Base-by-base conservation (phyloP, 169 alveolate genomes). In the Cryptosporidium xiaoi region DNA sequence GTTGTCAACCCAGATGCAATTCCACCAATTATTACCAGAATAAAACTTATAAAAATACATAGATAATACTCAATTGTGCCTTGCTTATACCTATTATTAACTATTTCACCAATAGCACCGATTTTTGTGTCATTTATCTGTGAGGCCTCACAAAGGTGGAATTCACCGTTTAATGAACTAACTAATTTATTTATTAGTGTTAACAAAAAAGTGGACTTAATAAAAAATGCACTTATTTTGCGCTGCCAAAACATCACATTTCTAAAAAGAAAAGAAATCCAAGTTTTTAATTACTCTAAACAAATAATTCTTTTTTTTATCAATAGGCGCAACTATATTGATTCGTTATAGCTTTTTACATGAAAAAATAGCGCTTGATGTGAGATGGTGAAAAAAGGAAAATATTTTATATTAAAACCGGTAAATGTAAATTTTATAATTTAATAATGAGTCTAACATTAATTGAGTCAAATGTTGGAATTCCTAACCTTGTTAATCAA, bases 1-100 rank as follows among this genome's bases (percentile, higher is more conserved):
- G 96, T 96, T 31, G 98, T 95, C 66, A 97, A 91, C 8, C 99
- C 99, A 64, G 97, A 93, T 91, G 96, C 93, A 18, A 95, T 40
- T 5, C 98, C 99, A 44, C 87, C 87, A 24, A 77, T 58, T 24
- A 77, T 24, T 27, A 77, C 51, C n/a, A 96, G 96, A 51, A 94
- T 77, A 29, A 90, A 56, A 16, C 93, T 93, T n/a, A 89, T 67
- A 20, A 64, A 51, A 50, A 90, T 58, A 55, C 87, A 71, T 1
- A 71, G 46, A 36, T 82, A 71, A 18, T 67, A 62, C 36, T 71
- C 83, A 60, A 91, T 66, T 62, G 90, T 29, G 18, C 77, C 87
- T 36, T 60, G 66, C 60, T 66, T 82, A 68, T 83, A 51, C 67
- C 69, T 77, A 40, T 48, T 69, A 40, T 83, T 29, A 44, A 5